These are phyloP conservation scores for Beauveria pseudobassiana DNA, from an alignment of 2,329 filamentous ascomycete species.

Conservation along the genomic window DNA sequence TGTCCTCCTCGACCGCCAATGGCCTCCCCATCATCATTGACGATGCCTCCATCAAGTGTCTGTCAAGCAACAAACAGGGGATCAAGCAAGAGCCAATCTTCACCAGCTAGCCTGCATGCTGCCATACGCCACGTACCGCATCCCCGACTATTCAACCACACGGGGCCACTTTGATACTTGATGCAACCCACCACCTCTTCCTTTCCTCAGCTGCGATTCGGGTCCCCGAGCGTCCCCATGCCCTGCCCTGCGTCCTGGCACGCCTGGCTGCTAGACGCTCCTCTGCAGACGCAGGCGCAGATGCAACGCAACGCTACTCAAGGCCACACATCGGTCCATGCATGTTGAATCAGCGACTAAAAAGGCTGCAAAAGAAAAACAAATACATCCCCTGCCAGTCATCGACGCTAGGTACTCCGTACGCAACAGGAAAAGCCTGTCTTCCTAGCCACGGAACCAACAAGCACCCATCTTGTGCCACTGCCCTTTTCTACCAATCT, in stretches of 20 bases:
- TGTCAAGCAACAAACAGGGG: neutral
- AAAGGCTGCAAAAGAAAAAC: neutral
- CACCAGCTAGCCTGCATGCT: neutral
- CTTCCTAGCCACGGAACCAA: neutral
- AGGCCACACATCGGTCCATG: neutral
- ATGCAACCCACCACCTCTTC: neutral
- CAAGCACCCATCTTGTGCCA: conserved; percentile 1
- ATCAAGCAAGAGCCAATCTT: neutral
- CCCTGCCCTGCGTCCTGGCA: neutral
- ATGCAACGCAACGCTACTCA: conserved; percentile 2
- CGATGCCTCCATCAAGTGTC: neutral
- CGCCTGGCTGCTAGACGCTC: neutral
- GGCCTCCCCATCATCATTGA: neutral
- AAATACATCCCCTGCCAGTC: neutral
- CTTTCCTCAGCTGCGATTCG: neutral
- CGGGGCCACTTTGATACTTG: neutral
- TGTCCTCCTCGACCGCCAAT: neutral
- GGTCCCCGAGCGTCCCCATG: neutral
- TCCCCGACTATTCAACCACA: neutral
- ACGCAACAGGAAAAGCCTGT: neutral
- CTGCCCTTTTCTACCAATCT: neutral
- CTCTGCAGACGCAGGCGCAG: conserved; percentile 1
- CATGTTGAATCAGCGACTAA: neutral
- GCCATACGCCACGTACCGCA: neutral
- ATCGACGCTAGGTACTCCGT: neutral